Percentiles rank a stretch among this genome's conserved stretches.
Conservation (phyloP, 441 rosid species). For the Pelargonium citronellum region DNA sequence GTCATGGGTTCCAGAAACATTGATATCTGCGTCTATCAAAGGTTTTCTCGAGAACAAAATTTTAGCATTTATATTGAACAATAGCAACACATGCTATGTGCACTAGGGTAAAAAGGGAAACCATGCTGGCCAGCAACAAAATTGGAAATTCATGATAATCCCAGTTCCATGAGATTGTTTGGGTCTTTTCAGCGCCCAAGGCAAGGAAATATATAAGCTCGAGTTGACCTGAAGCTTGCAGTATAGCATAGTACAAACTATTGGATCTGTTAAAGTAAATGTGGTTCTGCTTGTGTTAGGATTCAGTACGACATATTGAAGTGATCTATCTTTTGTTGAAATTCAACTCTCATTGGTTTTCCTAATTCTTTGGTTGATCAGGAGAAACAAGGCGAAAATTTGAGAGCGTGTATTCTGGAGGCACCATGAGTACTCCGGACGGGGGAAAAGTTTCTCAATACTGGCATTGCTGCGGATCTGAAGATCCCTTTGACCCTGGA, state of each 20-base stretch:
- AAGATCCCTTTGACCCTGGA: slow-evolving; percentile 81
- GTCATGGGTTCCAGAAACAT: no score
- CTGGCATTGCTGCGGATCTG: slow-evolving; percentile 96
- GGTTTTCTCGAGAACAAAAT: no score
- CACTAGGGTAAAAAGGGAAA: no score
- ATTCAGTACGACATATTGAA: background rate
- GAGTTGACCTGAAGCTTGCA: background rate
- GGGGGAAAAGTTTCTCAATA: slow-evolving; percentile 67
- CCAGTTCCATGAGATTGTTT: background rate
- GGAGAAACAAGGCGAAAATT: slow-evolving; percentile 91
- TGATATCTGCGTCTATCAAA: no score
- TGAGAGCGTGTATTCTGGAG: slow-evolving; percentile 73
- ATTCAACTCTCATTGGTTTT: background rate
- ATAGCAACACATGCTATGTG: no score
- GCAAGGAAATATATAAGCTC: background rate
- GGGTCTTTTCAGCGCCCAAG: background rate
- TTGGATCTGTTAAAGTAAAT: no score
- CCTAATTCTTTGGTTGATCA: slow-evolving; percentile 12
- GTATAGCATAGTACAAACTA: no score
- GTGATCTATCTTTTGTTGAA: background rate
- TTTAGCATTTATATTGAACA: no score
- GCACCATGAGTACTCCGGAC: slow-evolving; percentile 74
- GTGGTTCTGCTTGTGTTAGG: no score
- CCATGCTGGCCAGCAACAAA: no score
- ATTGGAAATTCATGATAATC: background rate